Base-by-base conservation (phyloP, 768 basidiomycete genomes). In the Pleurotus platypus region DNA sequence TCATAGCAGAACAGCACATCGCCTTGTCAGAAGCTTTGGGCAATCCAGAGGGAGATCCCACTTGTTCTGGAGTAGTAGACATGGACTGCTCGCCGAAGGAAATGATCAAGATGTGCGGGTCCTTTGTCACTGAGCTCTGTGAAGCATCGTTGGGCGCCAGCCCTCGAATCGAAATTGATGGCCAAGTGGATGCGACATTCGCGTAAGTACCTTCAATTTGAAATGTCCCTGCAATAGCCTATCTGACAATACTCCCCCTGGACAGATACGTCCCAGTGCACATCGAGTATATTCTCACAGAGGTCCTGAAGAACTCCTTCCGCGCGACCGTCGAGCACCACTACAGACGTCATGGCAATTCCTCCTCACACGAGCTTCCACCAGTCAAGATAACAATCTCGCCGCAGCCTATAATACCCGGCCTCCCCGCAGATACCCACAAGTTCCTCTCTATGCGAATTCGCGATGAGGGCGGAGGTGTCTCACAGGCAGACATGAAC, bases 1-100 rank as follows among this genome's bases (percentile, higher is more conserved):
- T 95, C 56, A 90, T 94, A 58, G 93, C 92, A 39, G 93, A 95
- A 68, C 93, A 95, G 64, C 93, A 95, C 67, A 90, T 95, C 38
- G 85, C 90, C 7, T 77, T 95, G 43, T 89, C 92, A 1, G 84
- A 83, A 56, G 86, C 85, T 1, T 67, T 92, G 57, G 72, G 78
- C 46, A 70, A 75, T 37, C 73, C 76, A 24, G 62, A 66, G 42
- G 15, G 37, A 9, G 39, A 54, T 40, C 60, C 64, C 13, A 62
- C 69, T 35, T 65, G 72, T 15, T 75, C 75, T 22, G 93, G 93
- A 22, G 79, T 95, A 8, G 86, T 95, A 38, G 80, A 94, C 65
- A 80, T 82, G 72, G 70, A 75, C 15, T 88, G 89, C 62, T 90
- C 86, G 2, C 90, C 91, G 0, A 76, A 74, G 37, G 75, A 80